Evolutionary conservation across 495 filamentous ascomycete genomes (phyloP).

Genomic region (Aspergillus taichungensis): DNA sequence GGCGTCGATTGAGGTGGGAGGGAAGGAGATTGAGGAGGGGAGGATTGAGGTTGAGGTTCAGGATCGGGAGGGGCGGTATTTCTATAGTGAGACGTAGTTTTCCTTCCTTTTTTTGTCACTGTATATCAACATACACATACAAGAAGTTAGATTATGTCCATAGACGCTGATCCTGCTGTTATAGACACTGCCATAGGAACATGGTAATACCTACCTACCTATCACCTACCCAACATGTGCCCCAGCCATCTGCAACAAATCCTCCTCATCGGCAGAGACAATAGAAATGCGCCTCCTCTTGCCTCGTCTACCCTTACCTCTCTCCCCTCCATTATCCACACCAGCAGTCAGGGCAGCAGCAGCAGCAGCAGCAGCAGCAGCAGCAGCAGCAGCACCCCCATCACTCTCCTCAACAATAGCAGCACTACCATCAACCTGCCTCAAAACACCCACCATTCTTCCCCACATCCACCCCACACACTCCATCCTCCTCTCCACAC

Average conservation of each 20-base stretch:
- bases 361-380: neutral
- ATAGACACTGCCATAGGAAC: too few species aligned
- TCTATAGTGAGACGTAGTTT: conserved; percentile 36
- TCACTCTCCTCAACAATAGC: neutral
- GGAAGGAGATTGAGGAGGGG: conserved; percentile 78
- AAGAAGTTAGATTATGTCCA: too few species aligned
- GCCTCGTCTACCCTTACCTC: neutral
- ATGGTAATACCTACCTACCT: too few species aligned
- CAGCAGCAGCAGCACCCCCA: neutral
- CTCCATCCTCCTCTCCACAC: conserved; percentile 12
- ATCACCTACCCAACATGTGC: too few species aligned
- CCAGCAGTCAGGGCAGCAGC: too few species aligned
- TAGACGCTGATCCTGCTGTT: too few species aligned
- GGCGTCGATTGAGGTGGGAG: conserved; percentile 71
- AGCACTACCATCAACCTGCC: neutral
- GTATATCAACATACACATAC: neutral
- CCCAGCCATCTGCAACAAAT: conserved; percentile 1
- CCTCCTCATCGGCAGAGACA: conserved; percentile 15
- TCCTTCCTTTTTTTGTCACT: too few species aligned
- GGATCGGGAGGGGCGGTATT: conserved; percentile 50
- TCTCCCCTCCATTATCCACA: neutral
- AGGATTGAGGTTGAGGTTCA: conserved; percentile 76
- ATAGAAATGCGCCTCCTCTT: conserved; percentile 15
- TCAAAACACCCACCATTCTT: conserved; percentile 3
- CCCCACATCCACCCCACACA: conserved; percentile 18